A percentile compares a stretch with the other conserved stretches of the same genome.
phyloP scores from a whole-genome alignment of 768 basidiomycete genomes.

The Neoboletus brunneissimus region DNA sequence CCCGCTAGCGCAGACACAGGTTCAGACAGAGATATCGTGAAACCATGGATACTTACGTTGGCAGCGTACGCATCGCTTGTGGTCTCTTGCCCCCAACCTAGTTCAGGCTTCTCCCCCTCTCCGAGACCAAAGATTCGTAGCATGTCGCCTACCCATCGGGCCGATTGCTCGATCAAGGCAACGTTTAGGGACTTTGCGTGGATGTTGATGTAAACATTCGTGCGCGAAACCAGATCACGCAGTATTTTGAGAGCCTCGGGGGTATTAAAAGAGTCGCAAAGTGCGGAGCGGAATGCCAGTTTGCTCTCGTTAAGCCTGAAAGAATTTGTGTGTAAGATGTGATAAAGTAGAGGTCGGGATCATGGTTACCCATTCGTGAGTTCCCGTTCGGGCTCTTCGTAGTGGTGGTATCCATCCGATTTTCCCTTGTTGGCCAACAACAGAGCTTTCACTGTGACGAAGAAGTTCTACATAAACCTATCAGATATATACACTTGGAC shows the following conservation, averaged over 20 bases:
- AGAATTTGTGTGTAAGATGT: constrained; percentile 9
- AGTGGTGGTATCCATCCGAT: constrained; percentile 64
- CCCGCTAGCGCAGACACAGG: constrained; percentile 53
- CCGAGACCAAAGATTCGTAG: constrained; percentile 78
- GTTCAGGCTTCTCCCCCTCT: constrained; percentile 59
- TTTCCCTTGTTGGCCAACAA: constrained; percentile 47
- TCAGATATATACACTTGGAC: background rate
- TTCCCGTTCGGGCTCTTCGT: constrained; percentile 64
- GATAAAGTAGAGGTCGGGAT: background rate
- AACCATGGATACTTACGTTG: constrained; percentile 41
- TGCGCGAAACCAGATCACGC: constrained; percentile 76
- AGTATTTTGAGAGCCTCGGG: constrained; percentile 75
- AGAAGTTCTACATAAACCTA: constrained; percentile 74
- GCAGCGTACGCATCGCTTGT: constrained; percentile 35
- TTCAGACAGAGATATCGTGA: background rate
- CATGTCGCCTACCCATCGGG: constrained; percentile 71
- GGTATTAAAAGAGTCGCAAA: constrained; percentile 98
- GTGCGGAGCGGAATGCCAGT: constrained; percentile 72
- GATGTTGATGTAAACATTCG: constrained; percentile 84
- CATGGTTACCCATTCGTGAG: constrained; percentile 57
- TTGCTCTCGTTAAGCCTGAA: constrained; percentile 73
- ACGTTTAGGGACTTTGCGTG: constrained; percentile 60
- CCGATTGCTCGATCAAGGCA: constrained; percentile 57
- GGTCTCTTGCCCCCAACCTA: constrained; percentile 84
- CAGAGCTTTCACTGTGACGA: constrained; percentile 81